Base-by-base conservation (phyloP, 2,329 filamentous ascomycete genomes). In the Zelopaecilomyces penicillatus region DNA sequence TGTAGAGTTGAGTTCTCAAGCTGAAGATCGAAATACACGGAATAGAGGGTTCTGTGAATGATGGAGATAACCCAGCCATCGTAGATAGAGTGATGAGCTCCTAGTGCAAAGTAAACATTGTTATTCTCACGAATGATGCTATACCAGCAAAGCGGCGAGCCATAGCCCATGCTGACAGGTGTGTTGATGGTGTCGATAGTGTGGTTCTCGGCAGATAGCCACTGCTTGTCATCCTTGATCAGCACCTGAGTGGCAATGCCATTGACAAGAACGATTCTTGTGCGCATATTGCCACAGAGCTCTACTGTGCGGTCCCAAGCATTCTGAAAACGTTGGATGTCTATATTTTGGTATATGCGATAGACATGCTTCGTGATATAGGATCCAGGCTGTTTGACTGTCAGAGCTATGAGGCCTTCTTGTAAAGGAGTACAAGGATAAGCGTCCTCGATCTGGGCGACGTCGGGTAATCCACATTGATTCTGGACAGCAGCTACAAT, bases 261-360 rank as follows among this genome's bases (percentile, higher is more conserved):
- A 6, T 47, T 44, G 1, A 42, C 5, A 5, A 48, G 7, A n/a
- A 42, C 43, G 12, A 48, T 45, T 29, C 46, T 19, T 2, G 46
- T 48, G 2, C 46, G 39, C 39, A 48, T 34, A 28, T 41, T 48
- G 11, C 40, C 43, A 10, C 46, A 48, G 5, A 44, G 28, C 10
- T 49, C 36, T 3, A 52, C 36, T 4, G 45, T 49, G 11, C 26
- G n/a, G 7, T 42, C 50, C 60, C 60, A 64, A 4, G 60, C 57
- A 1, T 51, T 41, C 45, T 55, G 55, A 44, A 63, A 60, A 2
- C 41, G 43, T 4, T 39, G 41, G 31, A 56, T n/a, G 3, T 59
- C 51, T 7, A 55, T 33, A 11, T 54, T 27, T 4, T 30, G 1
- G 51, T n/a, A 19, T 19, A 19, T 19, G 19, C 19, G 19, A 19